These are phyloP conservation scores for Yamadazyma endophytica DNA, from an alignment of 805 yeast genomes.

Conservation along the genomic window DNA sequence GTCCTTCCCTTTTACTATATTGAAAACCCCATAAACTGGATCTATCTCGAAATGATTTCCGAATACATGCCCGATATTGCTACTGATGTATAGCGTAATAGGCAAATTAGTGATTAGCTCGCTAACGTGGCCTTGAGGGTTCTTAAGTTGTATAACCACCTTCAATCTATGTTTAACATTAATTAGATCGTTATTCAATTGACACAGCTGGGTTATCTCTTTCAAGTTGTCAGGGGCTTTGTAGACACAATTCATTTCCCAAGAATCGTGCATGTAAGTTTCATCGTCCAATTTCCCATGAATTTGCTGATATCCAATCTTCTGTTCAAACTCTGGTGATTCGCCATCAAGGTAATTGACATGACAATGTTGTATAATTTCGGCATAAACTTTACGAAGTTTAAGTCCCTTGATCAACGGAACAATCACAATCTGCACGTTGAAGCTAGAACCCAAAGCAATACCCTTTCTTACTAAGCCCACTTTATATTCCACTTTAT, in stretches of 20 bases:
- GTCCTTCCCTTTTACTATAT: conserved; percentile 15
- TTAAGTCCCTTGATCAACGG: conserved; percentile 45
- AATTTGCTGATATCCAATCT: conserved; percentile 22
- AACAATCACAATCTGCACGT: conserved; percentile 39
- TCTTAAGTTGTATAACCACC: conserved; percentile 40
- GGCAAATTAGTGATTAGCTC: conserved; percentile 53
- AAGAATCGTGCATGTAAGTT: conserved; percentile 30
- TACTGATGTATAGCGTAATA: conserved; percentile 37
- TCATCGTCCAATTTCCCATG: conserved; percentile 7
- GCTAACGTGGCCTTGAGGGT: conserved; percentile 47
- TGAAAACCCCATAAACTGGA: conserved; percentile 19
- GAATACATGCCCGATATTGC: conserved; percentile 32
- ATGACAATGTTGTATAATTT: conserved; percentile 28
- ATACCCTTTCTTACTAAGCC: conserved; percentile 39
- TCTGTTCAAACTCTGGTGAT: conserved; percentile 39
- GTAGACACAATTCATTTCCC: conserved; percentile 42
- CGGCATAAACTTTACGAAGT: conserved; percentile 19
- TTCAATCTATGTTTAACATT: conserved; percentile 44
- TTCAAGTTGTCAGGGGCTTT: conserved; percentile 37
- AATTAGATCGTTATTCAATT: conserved; percentile 35
- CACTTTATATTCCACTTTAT: conserved; percentile 48
- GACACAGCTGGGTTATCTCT: conserved; percentile 42
- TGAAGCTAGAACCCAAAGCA: conserved; percentile 43
- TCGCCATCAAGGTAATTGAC: conserved; percentile 29
- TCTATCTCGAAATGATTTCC: conserved; percentile 32